Percentiles rank a stretch among this genome's conserved stretches.
Conservation (phyloP, 2,329 filamentous ascomycete species). For the Stachybotrys chartarum region DNA sequence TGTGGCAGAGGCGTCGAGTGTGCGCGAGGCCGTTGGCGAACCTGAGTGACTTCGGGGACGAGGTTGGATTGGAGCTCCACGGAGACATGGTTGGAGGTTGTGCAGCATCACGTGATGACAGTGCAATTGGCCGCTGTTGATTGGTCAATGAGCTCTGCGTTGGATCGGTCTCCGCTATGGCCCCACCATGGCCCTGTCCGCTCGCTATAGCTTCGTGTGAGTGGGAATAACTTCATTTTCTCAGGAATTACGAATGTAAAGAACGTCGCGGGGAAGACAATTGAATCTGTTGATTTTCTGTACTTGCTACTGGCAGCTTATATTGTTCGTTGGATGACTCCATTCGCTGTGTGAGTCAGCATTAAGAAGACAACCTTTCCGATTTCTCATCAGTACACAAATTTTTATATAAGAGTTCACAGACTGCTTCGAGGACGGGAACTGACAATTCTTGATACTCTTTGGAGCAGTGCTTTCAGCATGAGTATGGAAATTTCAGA, state of each 20-base stretch:
- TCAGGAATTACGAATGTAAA: neutral
- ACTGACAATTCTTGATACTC: no score
- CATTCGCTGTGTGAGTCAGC: no score
- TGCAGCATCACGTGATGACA: constrained; percentile 26
- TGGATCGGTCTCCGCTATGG: neutral
- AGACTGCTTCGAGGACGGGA: no score
- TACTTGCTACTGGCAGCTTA: no score
- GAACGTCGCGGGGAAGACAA: neutral
- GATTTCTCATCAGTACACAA: no score
- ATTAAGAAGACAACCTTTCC: no score
- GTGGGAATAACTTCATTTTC: neutral
- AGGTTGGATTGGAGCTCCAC: constrained; percentile 17
- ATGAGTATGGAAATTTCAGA: no score
- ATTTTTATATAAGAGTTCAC: no score
- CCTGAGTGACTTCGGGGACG: constrained; percentile 12
- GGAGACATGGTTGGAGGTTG: constrained; percentile 10
- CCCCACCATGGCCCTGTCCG: neutral
- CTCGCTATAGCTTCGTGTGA: neutral
- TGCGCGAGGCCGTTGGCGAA: neutral
- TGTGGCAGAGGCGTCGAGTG: constrained; percentile 9
- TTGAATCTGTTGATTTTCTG: no score
- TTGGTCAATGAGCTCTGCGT: constrained; percentile 15
- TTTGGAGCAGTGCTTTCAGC: no score
- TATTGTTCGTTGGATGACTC: no score
- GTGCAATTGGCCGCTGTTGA: constrained; percentile 24